phyloP scores from a whole-genome alignment of 768 basidiomycete species.

The Lactarius akahatsu region DNA sequence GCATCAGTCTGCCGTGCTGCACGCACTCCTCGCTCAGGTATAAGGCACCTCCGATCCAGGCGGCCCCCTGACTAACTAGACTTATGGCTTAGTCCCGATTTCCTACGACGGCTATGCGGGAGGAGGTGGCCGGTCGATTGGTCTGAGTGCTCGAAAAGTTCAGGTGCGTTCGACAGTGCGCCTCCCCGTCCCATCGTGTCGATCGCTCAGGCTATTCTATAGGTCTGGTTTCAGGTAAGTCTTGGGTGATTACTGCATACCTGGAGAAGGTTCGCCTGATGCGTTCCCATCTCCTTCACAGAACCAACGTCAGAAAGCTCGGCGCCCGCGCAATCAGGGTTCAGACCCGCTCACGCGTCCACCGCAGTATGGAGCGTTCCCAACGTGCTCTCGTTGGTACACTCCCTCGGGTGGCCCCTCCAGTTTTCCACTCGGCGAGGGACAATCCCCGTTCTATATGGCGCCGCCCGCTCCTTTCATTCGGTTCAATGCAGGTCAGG shows the following conservation, averaged over 20 bases:
- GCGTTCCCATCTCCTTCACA: slow-evolving; percentile 37
- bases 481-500: slow-evolving; percentile 11
- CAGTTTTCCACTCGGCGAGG: slow-evolving; percentile 23
- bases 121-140: slow-evolving; percentile 82
- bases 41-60: slow-evolving; percentile 27
- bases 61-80: not conserved
- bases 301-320: slow-evolving; percentile 88
- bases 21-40: slow-evolving; percentile 85
- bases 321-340: slow-evolving; percentile 65
- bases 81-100: slow-evolving; percentile 66
- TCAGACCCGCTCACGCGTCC: slow-evolving; percentile 52
- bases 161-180: slow-evolving; percentile 56
- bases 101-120: slow-evolving; percentile 82
- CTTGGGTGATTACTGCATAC: slow-evolving; percentile 15
- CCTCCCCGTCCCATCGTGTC: slow-evolving; percentile 19
- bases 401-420: slow-evolving; percentile 31
- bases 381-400: slow-evolving; percentile 41
- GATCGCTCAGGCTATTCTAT: slow-evolving; percentile 37
- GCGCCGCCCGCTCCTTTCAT: slow-evolving; percentile 9
- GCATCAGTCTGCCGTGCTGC: slow-evolving; percentile 84
- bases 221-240: slow-evolving; percentile 91
- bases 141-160: slow-evolving; percentile 87
- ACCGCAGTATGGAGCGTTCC: slow-evolving; percentile 64
- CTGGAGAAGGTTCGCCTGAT: slow-evolving; percentile 22
- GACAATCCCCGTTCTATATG: slow-evolving; percentile 20